phyloP scores from a whole-genome alignment of 176 grass and related monocot species.

The Bonia amplexicaulis region DNA sequence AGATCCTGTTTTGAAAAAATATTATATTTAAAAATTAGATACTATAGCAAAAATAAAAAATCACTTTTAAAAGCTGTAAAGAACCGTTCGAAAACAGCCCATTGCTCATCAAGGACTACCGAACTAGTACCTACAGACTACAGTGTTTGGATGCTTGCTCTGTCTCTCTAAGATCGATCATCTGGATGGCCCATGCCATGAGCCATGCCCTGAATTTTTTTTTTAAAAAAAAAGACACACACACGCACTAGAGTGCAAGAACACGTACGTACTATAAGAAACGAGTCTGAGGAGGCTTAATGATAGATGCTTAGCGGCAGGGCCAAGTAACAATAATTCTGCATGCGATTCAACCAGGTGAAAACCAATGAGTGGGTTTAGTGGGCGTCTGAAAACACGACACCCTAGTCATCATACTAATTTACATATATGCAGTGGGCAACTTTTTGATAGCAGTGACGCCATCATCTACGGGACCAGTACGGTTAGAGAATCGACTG shows the following conservation, averaged over 20 bases:
- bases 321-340: constrained; percentile 48
- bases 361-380: constrained; percentile 1
- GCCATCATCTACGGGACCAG: neutral
- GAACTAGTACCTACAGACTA: too few relatives aligned
- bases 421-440: neutral
- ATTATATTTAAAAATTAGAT: too few relatives aligned
- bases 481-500: neutral
- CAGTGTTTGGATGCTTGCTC: neutral
- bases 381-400: constrained; percentile 24
- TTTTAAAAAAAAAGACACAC: neutral
- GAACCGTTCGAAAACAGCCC: too few relatives aligned
- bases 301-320: constrained; percentile 46
- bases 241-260: neutral
- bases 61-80: too few relatives aligned
- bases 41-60: too few relatives aligned
- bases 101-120: neutral
- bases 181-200: too few relatives aligned
- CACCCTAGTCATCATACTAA: constrained; percentile 27
- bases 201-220: neutral
- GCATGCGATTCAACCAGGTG: constrained; percentile 14
- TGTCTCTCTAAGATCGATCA: neutral
- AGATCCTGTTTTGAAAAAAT: too few relatives aligned
- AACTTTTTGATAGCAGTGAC: neutral
- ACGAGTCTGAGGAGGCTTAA: neutral
- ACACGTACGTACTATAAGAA: neutral